These are phyloP conservation scores for Alternaria incomplexa DNA, from an alignment of 2,329 filamentous ascomycete genomes.

Conservation along the genomic window DNA sequence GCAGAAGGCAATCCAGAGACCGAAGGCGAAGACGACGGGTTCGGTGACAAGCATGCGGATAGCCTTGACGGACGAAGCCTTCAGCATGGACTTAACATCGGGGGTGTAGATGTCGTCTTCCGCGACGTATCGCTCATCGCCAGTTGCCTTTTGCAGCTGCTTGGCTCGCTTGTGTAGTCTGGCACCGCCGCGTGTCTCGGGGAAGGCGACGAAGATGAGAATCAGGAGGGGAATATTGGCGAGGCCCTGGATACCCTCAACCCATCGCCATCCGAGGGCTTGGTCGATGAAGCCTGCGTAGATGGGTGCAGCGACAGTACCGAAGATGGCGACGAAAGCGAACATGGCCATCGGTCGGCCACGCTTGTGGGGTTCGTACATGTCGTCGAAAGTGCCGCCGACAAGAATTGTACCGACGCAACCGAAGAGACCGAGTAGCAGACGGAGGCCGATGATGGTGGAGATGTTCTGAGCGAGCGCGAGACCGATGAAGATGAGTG, in stretches of 20 bases:
- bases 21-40: constrained; percentile 58
- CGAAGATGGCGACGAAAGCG: constrained; percentile 41
- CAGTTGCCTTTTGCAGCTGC: constrained; percentile 54
- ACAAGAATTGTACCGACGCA: constrained; percentile 38
- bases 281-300: constrained; percentile 62
- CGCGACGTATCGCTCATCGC: constrained; percentile 58
- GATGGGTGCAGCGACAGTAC: constrained; percentile 60
- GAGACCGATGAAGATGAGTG: constrained; percentile 34
- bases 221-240: constrained; percentile 58
- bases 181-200: constrained; percentile 54
- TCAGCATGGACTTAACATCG: constrained; percentile 54
- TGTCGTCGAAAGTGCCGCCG: constrained; percentile 36
- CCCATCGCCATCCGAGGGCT: constrained; percentile 61
- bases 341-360: constrained; percentile 40
- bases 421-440: constrained; percentile 34
- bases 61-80: constrained; percentile 60
- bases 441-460: constrained; percentile 35
- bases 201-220: constrained; percentile 52
- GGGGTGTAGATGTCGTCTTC: constrained; percentile 60
- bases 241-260: constrained; percentile 60
- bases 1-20: constrained; percentile 60
- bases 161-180: constrained; percentile 59
- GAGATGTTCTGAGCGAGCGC: constrained; percentile 30
- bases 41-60: constrained; percentile 58
- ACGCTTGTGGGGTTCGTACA: constrained; percentile 36